Base-by-base conservation (phyloP, 768 basidiomycete genomes). In the Dacryopinax spathularia region DNA sequence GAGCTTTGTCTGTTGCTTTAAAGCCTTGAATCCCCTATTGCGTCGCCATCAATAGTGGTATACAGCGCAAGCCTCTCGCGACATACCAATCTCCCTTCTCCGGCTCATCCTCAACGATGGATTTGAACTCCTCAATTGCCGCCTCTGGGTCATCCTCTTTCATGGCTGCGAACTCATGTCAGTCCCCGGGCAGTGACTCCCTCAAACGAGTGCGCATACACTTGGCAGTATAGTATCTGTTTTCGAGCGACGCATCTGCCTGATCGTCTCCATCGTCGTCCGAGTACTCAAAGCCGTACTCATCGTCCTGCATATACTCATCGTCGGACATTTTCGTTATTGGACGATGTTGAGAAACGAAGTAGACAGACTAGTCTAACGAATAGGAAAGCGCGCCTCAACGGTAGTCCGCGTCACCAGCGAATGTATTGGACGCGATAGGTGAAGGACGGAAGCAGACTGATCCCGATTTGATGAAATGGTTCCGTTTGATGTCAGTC, bases 161-260 rank as follows among this genome's bases (percentile, higher is more conserved):
- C 76, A 91, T 86, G 31, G 87, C 93, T 94, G 68, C 33, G 31
- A n/a, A 41, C 25, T 2, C 36, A 33, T 34, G 1, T 25, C 25
- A 56, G 48, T 56, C 13, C 25, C 25, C 6, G 59, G 16, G 20
- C 20, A 1, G 37, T 29, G 33, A 34, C n/a, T n/a, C 20, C 22
- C 12, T 13, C 34, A 25, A 37, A 31, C 6, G 33, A 41, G 2
- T 39, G 65, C 36, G 74, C 86, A 61, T 68, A 97, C 95, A 86
- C 75, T 99, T 99, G 12, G 96, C 96, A 60, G 86, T 88, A 74
- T 98, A 98, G 76, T 99, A 99, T 83, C 93, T 84, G 72, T 99
- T 99, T 77, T 99, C 96, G 44, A 96, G 96, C 94, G 27, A 84
- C 88, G 62, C 84, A 89, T 60, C 82, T 88, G 1, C 84, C 80